Evolutionary conservation across 169 alveolate genomes (phyloP).

Genomic region (Toxoplasma gondii): DNA sequence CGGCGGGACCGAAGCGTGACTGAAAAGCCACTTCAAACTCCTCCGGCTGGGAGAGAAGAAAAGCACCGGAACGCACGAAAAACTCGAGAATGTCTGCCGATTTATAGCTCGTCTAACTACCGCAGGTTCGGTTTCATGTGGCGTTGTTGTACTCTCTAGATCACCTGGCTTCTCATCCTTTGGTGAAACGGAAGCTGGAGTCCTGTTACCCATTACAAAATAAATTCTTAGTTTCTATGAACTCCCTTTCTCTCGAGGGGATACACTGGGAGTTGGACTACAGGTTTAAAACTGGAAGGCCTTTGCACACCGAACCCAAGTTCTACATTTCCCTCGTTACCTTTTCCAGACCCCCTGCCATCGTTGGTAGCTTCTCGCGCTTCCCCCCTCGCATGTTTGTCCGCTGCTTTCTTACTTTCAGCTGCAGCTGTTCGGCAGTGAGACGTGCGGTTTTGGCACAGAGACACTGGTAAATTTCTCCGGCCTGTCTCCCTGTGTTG

Average conservation of each 20-base stretch:
- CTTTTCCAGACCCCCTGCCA: neutral
- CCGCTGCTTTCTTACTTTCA: conserved; percentile 3
- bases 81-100: neutral
- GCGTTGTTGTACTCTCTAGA: neutral
- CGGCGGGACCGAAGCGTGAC: conserved; percentile 59
- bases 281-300: too few relatives aligned
- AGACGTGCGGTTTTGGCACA: conserved; percentile 66
- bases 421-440: conserved; percentile 39
- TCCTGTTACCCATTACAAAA: too few relatives aligned
- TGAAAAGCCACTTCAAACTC: conserved; percentile 59
- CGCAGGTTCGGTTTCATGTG: neutral
- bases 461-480: conserved; percentile 64
- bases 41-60: conserved; percentile 36
- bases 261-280: neutral
- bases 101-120: neutral
- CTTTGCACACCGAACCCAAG: too few relatives aligned
- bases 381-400: neutral
- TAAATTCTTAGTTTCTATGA: neutral
- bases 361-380: neutral
- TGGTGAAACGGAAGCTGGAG: too few relatives aligned
- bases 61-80: neutral
- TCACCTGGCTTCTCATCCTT: neutral
- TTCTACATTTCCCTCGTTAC: too few relatives aligned
- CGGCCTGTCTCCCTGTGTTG: conserved; percentile 22
- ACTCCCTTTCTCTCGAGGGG: neutral